Evolutionary conservation across 129 eudicot genomes (phyloP).

Genomic region (Ambrosia trifida): DNA sequence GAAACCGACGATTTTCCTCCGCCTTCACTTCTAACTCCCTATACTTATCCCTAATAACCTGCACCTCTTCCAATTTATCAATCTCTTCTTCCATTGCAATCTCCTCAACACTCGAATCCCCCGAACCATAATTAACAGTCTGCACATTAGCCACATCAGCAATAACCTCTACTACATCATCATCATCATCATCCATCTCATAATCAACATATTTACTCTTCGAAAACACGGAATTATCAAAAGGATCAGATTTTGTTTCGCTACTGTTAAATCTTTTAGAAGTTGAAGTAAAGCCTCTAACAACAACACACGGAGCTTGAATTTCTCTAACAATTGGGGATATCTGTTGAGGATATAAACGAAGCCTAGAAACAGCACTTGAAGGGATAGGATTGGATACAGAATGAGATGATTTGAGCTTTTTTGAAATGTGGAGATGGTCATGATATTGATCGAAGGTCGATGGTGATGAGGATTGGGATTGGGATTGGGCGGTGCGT

Average conservation of each 20-base stretch:
- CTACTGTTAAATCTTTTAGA: not conserved
- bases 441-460: not conserved
- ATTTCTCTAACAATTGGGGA: slow-evolving; percentile 35
- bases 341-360: slow-evolving; percentile 39
- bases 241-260: slow-evolving; percentile 22
- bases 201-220: not conserved
- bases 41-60: slow-evolving; percentile 23
- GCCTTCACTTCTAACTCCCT: slow-evolving; percentile 29
- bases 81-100: slow-evolving; percentile 34
- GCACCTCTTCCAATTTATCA: slow-evolving; percentile 27
- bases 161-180: slow-evolving; percentile 26
- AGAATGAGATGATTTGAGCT: slow-evolving; percentile 25
- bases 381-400: not conserved
- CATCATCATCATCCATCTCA: slow-evolving; percentile 13
- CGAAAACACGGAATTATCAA: slow-evolving; percentile 3
- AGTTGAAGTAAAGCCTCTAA: slow-evolving; percentile 24
- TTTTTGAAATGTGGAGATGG: slow-evolving; percentile 42
- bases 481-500: slow-evolving; percentile 33
- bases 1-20: slow-evolving; percentile 13
- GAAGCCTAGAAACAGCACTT: slow-evolving; percentile 27
- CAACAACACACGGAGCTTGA: slow-evolving; percentile 54
- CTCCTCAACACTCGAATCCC: slow-evolving; percentile 42
- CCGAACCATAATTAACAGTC: slow-evolving; percentile 18
- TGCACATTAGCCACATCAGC: slow-evolving; percentile 31
- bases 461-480: slow-evolving; percentile 16